phyloP scores from a whole-genome alignment of 805 yeast species.

The Saturnispora galanensis region DNA sequence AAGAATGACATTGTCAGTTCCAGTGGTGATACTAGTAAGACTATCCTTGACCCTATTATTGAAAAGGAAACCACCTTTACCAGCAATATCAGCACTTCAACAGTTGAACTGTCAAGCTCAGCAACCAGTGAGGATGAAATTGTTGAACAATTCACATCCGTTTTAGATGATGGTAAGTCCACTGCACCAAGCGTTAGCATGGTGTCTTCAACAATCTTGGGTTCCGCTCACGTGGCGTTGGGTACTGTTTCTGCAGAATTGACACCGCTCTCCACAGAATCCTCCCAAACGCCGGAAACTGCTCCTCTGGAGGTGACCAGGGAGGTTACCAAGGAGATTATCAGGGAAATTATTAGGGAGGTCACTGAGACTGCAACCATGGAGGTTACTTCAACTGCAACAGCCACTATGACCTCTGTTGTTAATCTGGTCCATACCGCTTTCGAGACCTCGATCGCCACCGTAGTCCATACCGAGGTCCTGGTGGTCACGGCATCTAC shows the following conservation, averaged over 20 bases:
- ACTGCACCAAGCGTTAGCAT: too few species aligned
- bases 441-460: background rate
- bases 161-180: background rate
- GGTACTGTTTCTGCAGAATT: background rate
- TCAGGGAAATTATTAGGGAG: slow-evolving; percentile 9
- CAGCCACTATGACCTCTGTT: slow-evolving; percentile 6
- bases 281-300: background rate
- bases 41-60: too few species aligned
- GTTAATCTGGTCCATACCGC: slow-evolving; percentile 2
- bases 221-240: background rate
- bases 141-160: background rate
- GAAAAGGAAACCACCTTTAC: background rate
- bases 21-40: slow-evolving; percentile 1
- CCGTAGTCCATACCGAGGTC: background rate
- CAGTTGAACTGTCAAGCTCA: too few species aligned
- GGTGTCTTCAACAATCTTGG: background rate
- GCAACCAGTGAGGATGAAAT: background rate
- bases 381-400: slow-evolving; percentile 9
- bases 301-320: background rate
- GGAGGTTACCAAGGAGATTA: slow-evolving; percentile 9
- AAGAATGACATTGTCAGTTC: slow-evolving; percentile 7
- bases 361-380: slow-evolving; percentile 8
- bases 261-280: background rate
- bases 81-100: background rate
- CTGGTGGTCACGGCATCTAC: background rate